Percentiles rank a stretch among this genome's conserved stretches.
Conservation (phyloP, 345 rosid genomes). For the Ceriops zippeliana region DNA sequence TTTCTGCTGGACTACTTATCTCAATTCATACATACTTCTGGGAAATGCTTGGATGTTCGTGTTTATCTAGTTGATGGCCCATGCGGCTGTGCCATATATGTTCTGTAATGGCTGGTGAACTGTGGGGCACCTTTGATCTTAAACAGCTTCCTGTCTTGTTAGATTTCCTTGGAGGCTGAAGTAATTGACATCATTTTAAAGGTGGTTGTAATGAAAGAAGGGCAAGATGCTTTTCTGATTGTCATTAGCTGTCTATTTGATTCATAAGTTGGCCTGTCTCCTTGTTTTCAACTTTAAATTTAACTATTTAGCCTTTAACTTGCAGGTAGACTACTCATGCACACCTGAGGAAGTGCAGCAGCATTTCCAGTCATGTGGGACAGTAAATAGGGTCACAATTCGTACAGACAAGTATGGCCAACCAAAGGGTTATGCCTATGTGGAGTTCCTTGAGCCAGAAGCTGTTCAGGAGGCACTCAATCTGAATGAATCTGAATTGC, state of each 20-base stretch:
- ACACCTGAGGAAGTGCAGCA: conserved; percentile 82
- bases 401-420: conserved; percentile 70
- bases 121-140: too few species aligned
- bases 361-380: conserved; percentile 74
- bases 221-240: neutral
- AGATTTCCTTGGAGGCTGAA: too few species aligned
- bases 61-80: too few species aligned
- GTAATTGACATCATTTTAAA: too few species aligned
- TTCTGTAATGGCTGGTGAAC: too few species aligned
- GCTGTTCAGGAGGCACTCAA: conserved; percentile 64
- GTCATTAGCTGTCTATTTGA: neutral
- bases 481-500: conserved; percentile 67
- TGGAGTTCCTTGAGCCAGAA: conserved; percentile 61
- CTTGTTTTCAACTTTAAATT: neutral
- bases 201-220: neutral
- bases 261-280: neutral
- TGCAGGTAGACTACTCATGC: conserved; percentile 69
- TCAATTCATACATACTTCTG: too few species aligned
- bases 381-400: conserved; percentile 67
- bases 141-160: too few species aligned
- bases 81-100: too few species aligned
- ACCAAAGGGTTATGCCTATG: conserved; percentile 79
- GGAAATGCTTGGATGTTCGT: too few species aligned
- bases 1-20: too few species aligned
- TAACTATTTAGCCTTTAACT: neutral